phyloP scores from a whole-genome alignment of 2,329 filamentous ascomycete genomes.

The Harringtonia lauricola region DNA sequence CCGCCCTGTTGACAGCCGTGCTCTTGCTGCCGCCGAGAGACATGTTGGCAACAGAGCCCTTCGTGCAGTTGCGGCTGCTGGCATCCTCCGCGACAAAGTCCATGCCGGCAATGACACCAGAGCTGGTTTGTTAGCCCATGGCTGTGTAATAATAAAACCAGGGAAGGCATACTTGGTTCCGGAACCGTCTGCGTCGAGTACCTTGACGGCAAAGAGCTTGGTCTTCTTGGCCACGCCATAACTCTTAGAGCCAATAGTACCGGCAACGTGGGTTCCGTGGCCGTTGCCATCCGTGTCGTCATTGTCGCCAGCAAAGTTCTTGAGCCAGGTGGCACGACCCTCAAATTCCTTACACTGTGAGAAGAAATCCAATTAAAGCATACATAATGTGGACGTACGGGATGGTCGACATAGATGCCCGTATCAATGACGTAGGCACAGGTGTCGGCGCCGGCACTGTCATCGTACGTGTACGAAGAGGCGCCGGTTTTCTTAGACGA shows the following conservation, averaged over 20 bases:
- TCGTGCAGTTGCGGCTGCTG: slow-evolving; percentile 24
- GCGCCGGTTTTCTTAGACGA: slow-evolving; percentile 13
- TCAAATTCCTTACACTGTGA: slow-evolving; percentile 21
- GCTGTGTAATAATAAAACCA: too few species aligned
- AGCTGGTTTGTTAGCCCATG: slow-evolving; percentile 16
- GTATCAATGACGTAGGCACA: slow-evolving; percentile 34
- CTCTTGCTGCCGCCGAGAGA: slow-evolving; percentile 40
- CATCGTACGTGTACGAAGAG: slow-evolving; percentile 19
- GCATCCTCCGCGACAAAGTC: slow-evolving; percentile 28
- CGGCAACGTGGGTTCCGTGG: slow-evolving; percentile 36
- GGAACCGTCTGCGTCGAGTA: slow-evolving; percentile 25
- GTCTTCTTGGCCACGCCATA: slow-evolving; percentile 36
- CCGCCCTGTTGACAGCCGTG: slow-evolving; percentile 37
- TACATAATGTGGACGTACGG: slow-evolving; percentile 8
- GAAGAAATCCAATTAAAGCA: not conserved
- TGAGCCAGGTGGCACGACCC: slow-evolving; percentile 27
- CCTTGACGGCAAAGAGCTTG: slow-evolving; percentile 32
- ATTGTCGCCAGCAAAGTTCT: slow-evolving; percentile 25
- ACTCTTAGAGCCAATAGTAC: slow-evolving; percentile 28
- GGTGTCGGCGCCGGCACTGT: slow-evolving; percentile 17
- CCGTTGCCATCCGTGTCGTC: slow-evolving; percentile 29
- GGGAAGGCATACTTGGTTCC: slow-evolving; percentile 19
- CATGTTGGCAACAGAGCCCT: slow-evolving; percentile 42
- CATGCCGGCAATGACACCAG: slow-evolving; percentile 31
- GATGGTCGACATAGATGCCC: slow-evolving; percentile 30